Base-by-base conservation (phyloP, 2,329 filamentous ascomycete genomes). In the Claviceps monticola region DNA sequence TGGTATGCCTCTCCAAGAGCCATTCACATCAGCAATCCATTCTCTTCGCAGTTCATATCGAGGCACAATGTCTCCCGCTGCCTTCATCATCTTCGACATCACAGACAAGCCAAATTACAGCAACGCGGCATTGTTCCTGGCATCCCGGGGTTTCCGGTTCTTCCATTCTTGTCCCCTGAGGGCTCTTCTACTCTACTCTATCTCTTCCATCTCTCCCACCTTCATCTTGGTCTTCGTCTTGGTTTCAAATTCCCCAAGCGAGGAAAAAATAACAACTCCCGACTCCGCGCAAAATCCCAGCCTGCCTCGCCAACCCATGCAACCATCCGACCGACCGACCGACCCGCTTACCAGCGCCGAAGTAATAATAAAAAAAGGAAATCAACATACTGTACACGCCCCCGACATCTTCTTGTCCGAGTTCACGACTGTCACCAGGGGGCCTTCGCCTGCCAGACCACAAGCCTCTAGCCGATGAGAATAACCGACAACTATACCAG, bases 231-330 rank as follows among this genome's bases (percentile, higher is more conserved):
- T 57, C 58, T 49, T 57, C 51, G 57, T 23, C 21, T 44, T 9
- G 4, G 1, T 19, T 23, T 19, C 23, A 34, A 16, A 45, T 23
- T 21, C 14, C 4, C 14, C 43, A 14, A 45, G 21, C 13, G 43
- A 4, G n/a, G 43, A 29, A 43, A 43, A n/a, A 14, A 46, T 34
- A 34, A 34, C 56, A 56, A 64, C 61, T 61, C 63, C 61, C 59
- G 65, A 68, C 66, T 68, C 66, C 66, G 53, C 60, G 66, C 66
- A 66, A 66, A 64, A 62, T 60, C 56, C 54, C 49, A 51, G 56
- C 55, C 57, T 60, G 57, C 29, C 29, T 34, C 29, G 29, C 47
- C 47, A 50, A 46, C 39, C 47, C 56, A 48, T 36, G 41, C 51
- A 48, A 26, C 53, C 50, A 23, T 44, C 29, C 45, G 46, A 29